Conservation (phyloP, 352 stramenopile genomes). For the Phytopythium mirpurense region DNA sequence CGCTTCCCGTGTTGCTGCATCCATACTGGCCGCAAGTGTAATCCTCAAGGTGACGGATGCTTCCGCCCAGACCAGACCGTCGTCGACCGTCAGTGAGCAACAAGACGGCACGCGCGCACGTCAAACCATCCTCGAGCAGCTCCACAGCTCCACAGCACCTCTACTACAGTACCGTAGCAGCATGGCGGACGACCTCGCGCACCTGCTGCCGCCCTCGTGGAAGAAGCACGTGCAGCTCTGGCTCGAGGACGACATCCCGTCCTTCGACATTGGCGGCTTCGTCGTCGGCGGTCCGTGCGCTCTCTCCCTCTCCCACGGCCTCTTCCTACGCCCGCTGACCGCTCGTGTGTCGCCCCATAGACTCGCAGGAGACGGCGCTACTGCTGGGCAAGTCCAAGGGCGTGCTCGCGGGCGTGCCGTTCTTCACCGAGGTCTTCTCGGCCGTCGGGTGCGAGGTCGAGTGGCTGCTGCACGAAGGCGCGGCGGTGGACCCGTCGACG, state of each 20-base stretch:
- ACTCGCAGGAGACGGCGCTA: conserved; percentile 73
- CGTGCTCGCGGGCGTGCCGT: conserved; percentile 93
- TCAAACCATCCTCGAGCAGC: no score
- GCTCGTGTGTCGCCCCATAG: conserved; percentile 17
- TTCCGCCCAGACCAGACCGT: no score
- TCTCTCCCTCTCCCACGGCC: no score
- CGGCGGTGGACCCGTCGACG: conserved; percentile 34
- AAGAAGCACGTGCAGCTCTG: conserved; percentile 90
- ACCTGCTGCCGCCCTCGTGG: conserved; percentile 73
- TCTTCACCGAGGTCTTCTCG: conserved; percentile 94
- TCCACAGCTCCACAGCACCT: no score
- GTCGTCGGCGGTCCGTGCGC: conserved; percentile 87
- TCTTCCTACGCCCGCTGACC: neutral
- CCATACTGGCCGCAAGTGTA: no score
- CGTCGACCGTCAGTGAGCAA: no score
- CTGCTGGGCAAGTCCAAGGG: conserved; percentile 93
- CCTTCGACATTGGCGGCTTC: conserved; percentile 96
- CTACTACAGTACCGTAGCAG: no score
- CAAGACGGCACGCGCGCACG: no score
- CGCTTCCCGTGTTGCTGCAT: no score
- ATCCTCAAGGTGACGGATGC: no score
- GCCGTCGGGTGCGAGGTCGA: conserved; percentile 88
- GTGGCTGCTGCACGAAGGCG: conserved; percentile 86
- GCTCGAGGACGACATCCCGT: conserved; percentile 96
- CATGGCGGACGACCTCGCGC: conserved; percentile 37